Base-by-base conservation (phyloP, 2,329 filamentous ascomycete species). In the Aureobasidium musti region DNA sequence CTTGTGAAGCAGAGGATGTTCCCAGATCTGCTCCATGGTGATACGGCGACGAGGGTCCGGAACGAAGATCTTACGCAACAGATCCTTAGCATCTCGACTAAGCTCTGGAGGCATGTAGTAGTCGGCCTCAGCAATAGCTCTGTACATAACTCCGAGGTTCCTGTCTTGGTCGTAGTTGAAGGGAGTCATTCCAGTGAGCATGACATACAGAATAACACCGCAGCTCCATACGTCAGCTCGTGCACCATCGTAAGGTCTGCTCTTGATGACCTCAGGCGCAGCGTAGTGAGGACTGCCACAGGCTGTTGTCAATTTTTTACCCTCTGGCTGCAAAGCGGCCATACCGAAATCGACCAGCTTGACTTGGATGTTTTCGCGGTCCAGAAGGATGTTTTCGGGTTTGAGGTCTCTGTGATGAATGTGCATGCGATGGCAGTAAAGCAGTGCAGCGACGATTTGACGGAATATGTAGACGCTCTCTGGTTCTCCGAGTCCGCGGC, bases 311-410 rank as follows among this genome's bases (percentile, higher is more conserved):
- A 99, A 84, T 74, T 89, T 88, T 70, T 92, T 89, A 10, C 87
- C 89, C 28, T 87, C 84, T 3, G 91, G 91, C 76, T 98, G 94
- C 49, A 98, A 82, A 3, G 94, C 94, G 52, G 95, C 95, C 93
- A 99, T 97, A 49, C 95, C 94, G 77, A 99, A 99, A 77, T 99
- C 95, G 61, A 94, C 94, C 72, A 99, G 88, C 79, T 98, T 99
- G 77, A 98, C 88, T 67, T 91, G 87, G 63, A 89, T 85, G 54
- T 76, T 79, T 6, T 89, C 82, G 3, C 82, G 82, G 67, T 92
- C 92, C 60, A 99, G 83, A 21, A 99, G 83, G 53, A 99, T 97
- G 73, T 99, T 99, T 79, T 99, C 95, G 0, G 93, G 95, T 78
- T 99, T 99, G 63, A 99, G 82, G 72, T 99, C 95, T 28, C 95